These are phyloP conservation scores for Neonectria ditissima DNA, from an alignment of 2,329 filamentous ascomycete species.

Conservation along the genomic window DNA sequence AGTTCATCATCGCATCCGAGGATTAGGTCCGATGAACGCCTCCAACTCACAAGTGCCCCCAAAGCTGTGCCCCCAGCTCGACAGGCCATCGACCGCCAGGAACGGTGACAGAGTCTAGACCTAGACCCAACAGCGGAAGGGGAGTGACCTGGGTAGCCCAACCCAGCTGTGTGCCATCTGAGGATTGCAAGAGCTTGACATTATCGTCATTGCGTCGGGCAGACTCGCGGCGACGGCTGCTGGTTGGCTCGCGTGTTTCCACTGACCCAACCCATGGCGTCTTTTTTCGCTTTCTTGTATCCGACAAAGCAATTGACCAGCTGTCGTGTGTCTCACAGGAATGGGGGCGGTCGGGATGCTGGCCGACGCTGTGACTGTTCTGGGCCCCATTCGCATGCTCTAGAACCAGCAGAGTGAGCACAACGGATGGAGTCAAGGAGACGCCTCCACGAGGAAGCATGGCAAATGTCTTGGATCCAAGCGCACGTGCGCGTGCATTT, in stretches of 20 bases:
- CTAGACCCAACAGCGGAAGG: constrained; percentile 22
- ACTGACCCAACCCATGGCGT: constrained; percentile 13
- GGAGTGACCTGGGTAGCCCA: constrained; percentile 10
- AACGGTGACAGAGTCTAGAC: constrained; percentile 31
- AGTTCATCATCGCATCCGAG: not conserved
- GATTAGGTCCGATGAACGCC: not conserved
- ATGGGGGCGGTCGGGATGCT: constrained; percentile 12
- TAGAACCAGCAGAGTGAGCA: constrained; percentile 15
- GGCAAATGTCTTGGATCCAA: constrained; percentile 19
- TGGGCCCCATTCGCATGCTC: constrained; percentile 11
- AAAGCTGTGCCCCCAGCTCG: constrained; percentile 1
- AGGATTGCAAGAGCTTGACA: constrained; percentile 4
- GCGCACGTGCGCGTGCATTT: constrained; percentile 7
- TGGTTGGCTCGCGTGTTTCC: constrained; percentile 14
- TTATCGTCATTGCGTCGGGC: not conserved
- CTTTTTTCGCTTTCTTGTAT: not conserved
- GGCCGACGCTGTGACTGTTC: constrained; percentile 9
- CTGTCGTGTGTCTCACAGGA: constrained; percentile 8
- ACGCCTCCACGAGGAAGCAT: constrained; percentile 5
- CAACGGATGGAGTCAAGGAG: not conserved
- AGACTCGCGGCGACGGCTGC: constrained; percentile 8
- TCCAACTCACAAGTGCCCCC: not conserved
- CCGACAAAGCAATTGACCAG: constrained; percentile 2
- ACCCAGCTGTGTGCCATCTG: constrained; percentile 11
- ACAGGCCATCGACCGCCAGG: constrained; percentile 16